These are phyloP conservation scores for Colletotrichum cordylinicola DNA, from an alignment of 2,329 filamentous ascomycete genomes.

Conservation along the genomic window DNA sequence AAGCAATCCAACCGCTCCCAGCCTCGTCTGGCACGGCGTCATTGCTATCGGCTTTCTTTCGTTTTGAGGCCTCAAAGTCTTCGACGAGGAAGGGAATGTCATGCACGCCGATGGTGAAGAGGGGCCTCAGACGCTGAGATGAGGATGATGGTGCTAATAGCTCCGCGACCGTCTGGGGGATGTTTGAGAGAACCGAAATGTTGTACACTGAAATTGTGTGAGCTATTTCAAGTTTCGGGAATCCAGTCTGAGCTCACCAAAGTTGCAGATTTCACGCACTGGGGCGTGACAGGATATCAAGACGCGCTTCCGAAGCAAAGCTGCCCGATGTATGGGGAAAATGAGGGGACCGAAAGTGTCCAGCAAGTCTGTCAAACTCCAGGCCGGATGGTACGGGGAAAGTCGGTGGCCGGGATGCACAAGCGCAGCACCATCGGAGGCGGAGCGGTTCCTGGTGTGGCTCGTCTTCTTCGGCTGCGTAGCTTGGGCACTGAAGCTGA, in stretches of 20 bases:
- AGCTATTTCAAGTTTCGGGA: background rate
- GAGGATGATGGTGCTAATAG: constrained; percentile 68
- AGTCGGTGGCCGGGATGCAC: constrained; percentile 69
- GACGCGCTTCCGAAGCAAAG: constrained; percentile 85
- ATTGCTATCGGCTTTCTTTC: constrained; percentile 37
- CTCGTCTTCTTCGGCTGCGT: constrained; percentile 38
- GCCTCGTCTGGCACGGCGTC: constrained; percentile 49
- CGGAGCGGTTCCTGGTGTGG: constrained; percentile 62
- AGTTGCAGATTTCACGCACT: constrained; percentile 85
- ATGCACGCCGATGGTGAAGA: constrained; percentile 94
- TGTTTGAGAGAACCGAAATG: constrained; percentile 89
- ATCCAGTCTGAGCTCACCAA: constrained; percentile 63
- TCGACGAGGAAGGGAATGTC: constrained; percentile 82
- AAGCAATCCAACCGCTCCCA: constrained; percentile 84
- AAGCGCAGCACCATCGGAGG: constrained; percentile 65
- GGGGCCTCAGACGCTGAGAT: constrained; percentile 72
- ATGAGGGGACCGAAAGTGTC: constrained; percentile 89
- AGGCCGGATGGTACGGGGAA: constrained; percentile 82
- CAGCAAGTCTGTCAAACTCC: constrained; percentile 78
- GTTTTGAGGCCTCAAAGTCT: constrained; percentile 56
- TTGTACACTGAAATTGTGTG: constrained; percentile 75
- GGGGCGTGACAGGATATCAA: constrained; percentile 86
- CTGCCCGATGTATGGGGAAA: constrained; percentile 89
- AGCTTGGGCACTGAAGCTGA: constrained; percentile 47
- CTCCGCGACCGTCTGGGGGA: constrained; percentile 76